phyloP scores from a whole-genome alignment of 176 grass and related monocot species.

The Typha latifolia region DNA sequence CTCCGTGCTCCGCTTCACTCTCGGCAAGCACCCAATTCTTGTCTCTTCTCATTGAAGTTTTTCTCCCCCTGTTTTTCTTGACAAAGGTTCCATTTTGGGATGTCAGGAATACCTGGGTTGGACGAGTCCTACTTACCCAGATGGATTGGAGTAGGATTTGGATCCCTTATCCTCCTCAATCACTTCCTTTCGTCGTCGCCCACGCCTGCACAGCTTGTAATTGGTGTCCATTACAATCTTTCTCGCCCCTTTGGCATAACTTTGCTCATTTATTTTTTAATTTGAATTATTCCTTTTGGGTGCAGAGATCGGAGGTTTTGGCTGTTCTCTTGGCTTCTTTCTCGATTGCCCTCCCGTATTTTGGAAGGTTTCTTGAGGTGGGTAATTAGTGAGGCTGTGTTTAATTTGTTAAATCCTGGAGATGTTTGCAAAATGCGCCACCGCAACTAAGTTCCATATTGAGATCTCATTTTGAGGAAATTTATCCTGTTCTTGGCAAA shows the following conservation, averaged over 20 bases:
- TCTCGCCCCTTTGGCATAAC: not conserved
- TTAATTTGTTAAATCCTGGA: not conserved
- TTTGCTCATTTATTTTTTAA: not conserved
- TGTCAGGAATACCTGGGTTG: slow-evolving; percentile 71
- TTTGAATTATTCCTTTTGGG: not conserved
- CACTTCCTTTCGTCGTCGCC: slow-evolving; percentile 50
- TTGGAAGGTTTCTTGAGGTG: slow-evolving; percentile 87
- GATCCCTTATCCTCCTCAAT: slow-evolving; percentile 74
- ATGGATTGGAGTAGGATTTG: slow-evolving; percentile 68
- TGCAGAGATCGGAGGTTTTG: slow-evolving; percentile 66
- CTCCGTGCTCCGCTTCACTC: slow-evolving; percentile 94
- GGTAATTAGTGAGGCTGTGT: not conserved
- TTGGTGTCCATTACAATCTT: not conserved
- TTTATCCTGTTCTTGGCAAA: no score
- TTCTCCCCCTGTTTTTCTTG: no score
- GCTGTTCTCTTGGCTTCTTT: slow-evolving; percentile 73
- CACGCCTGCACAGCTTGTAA: slow-evolving; percentile 60
- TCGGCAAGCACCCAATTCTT: slow-evolving; percentile 25
- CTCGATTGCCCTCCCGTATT: slow-evolving; percentile 68
- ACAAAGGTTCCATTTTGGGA: no score
- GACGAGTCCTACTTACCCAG: slow-evolving; percentile 85
- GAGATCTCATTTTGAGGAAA: no score
- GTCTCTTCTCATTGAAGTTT: not conserved
- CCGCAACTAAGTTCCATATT: no score
- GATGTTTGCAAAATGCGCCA: not conserved